Evolutionary conservation across 2,329 filamentous ascomycete species (phyloP).

Genomic region (Aspergillus brunneoviolaceus): DNA sequence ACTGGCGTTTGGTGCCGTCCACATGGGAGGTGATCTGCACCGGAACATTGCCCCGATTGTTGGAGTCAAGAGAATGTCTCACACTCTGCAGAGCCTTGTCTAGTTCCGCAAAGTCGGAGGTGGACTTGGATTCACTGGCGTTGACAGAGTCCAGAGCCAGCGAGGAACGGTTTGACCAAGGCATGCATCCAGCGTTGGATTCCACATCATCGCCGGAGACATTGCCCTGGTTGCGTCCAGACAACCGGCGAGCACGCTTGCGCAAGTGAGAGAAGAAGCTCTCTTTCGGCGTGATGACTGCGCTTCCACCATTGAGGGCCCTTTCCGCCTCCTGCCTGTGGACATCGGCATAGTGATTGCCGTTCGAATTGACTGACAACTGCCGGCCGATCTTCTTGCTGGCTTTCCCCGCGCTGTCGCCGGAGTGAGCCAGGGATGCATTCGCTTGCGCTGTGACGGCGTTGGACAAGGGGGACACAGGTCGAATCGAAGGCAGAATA

Average conservation of each 20-base stretch:
- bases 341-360: slow-evolving; percentile 87
- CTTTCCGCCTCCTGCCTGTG: slow-evolving; percentile 90
- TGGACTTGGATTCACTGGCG: slow-evolving; percentile 45
- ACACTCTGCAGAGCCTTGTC: slow-evolving; percentile 63
- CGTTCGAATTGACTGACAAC: slow-evolving; percentile 85
- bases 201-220: slow-evolving; percentile 85
- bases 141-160: slow-evolving; percentile 68
- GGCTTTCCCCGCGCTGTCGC: slow-evolving; percentile 46
- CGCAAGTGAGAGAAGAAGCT: slow-evolving; percentile 97
- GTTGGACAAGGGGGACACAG: slow-evolving; percentile 95
- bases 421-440: slow-evolving; percentile 55
- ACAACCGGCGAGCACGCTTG: slow-evolving; percentile 88
- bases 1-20: slow-evolving; percentile 40
- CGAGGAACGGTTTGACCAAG: slow-evolving; percentile 84
- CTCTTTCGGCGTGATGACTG: slow-evolving; percentile 80
- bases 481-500: slow-evolving; percentile 89
- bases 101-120: slow-evolving; percentile 58
- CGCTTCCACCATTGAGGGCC: slow-evolving; percentile 80
- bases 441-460: slow-evolving; percentile 86
- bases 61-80: slow-evolving; percentile 56
- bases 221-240: slow-evolving; percentile 81
- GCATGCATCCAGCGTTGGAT: slow-evolving; percentile 85
- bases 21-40: slow-evolving; percentile 34
- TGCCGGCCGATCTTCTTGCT: slow-evolving; percentile 93
- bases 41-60: slow-evolving; percentile 38